A percentile compares a stretch with the other conserved stretches of the same genome.
Evolutionary conservation across 495 filamentous ascomycete genomes (phyloP).

Genomic region (Xylaria grammica): DNA sequence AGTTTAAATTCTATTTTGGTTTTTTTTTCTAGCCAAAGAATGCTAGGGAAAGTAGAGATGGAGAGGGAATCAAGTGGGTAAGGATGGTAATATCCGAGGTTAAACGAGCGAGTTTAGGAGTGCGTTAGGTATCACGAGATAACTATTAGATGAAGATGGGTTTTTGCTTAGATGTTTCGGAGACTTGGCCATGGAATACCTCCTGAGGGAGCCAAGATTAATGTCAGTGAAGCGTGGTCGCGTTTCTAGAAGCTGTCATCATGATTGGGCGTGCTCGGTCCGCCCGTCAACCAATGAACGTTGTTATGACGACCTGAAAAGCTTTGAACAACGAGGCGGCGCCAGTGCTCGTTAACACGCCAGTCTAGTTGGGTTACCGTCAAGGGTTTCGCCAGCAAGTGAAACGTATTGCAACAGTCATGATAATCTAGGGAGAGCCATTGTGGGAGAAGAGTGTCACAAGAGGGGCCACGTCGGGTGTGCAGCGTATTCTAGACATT

Average conservation of each 20-base stretch:
- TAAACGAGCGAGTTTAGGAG: constrained; percentile 25
- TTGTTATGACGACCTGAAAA: constrained; percentile 37
- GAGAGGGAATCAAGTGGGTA: constrained; percentile 12
- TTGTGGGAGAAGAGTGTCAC: constrained; percentile 41
- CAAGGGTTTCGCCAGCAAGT: constrained; percentile 40
- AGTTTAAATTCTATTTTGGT: constrained; percentile 3
- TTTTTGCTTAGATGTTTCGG: constrained; percentile 23
- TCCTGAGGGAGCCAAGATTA: constrained; percentile 35
- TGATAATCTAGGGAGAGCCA: constrained; percentile 42
- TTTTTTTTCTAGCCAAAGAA: constrained; percentile 14
- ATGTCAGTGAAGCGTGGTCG: constrained; percentile 41
- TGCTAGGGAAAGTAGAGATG: constrained; percentile 9
- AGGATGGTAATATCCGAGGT: constrained; percentile 22
- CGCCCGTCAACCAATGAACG: constrained; percentile 46
- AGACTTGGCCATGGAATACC: constrained; percentile 28
- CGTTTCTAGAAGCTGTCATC: constrained; percentile 41
- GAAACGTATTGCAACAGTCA: constrained; percentile 48
- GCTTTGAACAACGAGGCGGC: constrained; percentile 38
- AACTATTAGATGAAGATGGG: constrained; percentile 22
- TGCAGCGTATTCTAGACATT: constrained; percentile 41
- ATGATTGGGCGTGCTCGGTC: constrained; percentile 48
- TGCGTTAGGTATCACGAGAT: constrained; percentile 24
- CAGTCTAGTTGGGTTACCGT: constrained; percentile 44
- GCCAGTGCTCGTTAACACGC: constrained; percentile 48
- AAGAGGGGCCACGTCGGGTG: constrained; percentile 46